Percentiles rank a stretch among this genome's conserved stretches.
phyloP scores from a whole-genome alignment of 768 basidiomycete species.

The Termitomyces heimii region DNA sequence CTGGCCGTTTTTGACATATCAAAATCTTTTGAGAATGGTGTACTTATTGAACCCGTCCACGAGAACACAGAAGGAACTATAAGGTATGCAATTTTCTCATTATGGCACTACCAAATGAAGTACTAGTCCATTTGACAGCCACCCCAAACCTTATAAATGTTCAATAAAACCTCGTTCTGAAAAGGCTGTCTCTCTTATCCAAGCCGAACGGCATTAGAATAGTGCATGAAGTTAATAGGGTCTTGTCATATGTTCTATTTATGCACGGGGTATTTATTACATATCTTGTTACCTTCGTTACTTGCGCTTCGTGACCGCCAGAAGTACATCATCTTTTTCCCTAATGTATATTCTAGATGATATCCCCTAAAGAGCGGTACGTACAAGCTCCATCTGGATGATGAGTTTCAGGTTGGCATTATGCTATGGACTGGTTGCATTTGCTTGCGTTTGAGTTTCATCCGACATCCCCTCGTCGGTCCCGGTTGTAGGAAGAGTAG shows the following conservation, averaged over 20 bases:
- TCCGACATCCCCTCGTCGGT: conserved; percentile 16
- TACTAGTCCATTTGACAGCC: conserved; percentile 26
- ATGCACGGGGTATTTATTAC: conserved; percentile 24
- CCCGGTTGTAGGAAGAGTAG: conserved; percentile 1
- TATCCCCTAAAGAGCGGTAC: neutral
- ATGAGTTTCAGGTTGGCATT: neutral
- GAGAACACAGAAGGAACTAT: conserved; percentile 60
- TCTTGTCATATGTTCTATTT: neutral
- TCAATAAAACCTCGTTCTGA: conserved; percentile 55
- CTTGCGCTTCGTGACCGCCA: conserved; percentile 15
- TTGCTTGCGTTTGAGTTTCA: conserved; percentile 1
- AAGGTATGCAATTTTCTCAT: conserved; percentile 30
- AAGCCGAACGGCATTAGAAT: conserved; percentile 29
- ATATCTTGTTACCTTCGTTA: conserved; percentile 26
- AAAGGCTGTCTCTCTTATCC: conserved; percentile 48
- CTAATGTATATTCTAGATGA: conserved; percentile 2
- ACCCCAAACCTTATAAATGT: conserved; percentile 60
- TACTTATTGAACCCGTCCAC: conserved; percentile 44
- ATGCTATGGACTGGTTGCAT: neutral
- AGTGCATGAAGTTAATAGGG: neutral
- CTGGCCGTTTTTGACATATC: conserved; percentile 47
- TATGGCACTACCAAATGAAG: neutral
- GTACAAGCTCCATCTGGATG: neutral
- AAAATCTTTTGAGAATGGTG: conserved; percentile 38
- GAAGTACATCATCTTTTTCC: conserved; percentile 13